A percentile compares a stretch with the other conserved stretches of the same genome.
Evolutionary conservation across 495 filamentous ascomycete genomes (phyloP).

Genomic region (Tirmania nivea): DNA sequence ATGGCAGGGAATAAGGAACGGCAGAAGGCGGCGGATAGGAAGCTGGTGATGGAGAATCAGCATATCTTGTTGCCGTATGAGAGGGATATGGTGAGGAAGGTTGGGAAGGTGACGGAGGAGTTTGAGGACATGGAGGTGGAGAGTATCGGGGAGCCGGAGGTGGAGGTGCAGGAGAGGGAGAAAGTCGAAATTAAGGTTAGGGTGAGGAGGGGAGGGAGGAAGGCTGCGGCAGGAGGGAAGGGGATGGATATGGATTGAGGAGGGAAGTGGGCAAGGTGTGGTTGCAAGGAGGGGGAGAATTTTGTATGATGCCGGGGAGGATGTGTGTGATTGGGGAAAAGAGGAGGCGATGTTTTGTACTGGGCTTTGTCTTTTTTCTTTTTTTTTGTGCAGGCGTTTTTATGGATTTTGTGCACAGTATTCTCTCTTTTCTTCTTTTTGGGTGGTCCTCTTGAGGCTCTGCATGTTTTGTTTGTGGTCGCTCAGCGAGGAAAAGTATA

Average conservation of each 20-base stretch:
- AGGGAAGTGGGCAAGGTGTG: slow-evolving; percentile 1
- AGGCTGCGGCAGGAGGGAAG: slow-evolving; percentile 6
- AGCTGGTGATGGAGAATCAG: slow-evolving; percentile 75
- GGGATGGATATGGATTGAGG: slow-evolving; percentile 17
- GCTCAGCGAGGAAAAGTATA: too few species aligned
- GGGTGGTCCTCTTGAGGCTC: too few species aligned
- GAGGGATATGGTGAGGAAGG: slow-evolving; percentile 30
- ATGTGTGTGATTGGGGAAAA: too few species aligned
- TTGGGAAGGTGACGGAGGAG: slow-evolving; percentile 32
- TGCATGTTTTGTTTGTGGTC: too few species aligned
- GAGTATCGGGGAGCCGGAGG: slow-evolving; percentile 6
- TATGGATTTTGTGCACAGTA: background rate
- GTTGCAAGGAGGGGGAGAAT: slow-evolving; percentile 24
- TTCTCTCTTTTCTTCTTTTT: background rate
- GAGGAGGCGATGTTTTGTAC: background rate
- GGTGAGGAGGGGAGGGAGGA: slow-evolving; percentile 9
- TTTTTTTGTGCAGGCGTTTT: background rate
- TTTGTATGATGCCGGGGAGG: too few species aligned
- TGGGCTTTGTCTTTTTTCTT: background rate
- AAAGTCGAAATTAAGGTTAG: slow-evolving; percentile 11
- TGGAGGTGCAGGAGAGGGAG: slow-evolving; percentile 4
- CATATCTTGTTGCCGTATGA: slow-evolving; percentile 54
- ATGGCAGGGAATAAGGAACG: slow-evolving; percentile 73
- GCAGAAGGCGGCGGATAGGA: slow-evolving; percentile 55
- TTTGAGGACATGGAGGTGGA: slow-evolving; percentile 22